Evolutionary conservation across 1,284 basidiomycete genomes (phyloP), one percentile per base, ranked within the genome.

Genomic region (Boletellus dicymbophilus): DNA sequence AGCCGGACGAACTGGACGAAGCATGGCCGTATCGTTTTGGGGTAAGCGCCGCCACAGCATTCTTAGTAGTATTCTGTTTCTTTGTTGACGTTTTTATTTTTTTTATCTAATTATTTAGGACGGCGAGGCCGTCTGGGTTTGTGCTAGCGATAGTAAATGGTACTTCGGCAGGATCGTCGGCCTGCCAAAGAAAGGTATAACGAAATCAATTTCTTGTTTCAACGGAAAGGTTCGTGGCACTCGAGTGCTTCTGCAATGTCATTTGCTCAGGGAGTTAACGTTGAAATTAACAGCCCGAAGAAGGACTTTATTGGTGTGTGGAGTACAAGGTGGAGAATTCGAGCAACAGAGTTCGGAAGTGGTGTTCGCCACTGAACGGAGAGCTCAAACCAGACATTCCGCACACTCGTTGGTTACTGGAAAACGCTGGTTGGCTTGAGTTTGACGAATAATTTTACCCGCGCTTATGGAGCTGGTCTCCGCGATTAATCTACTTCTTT

Each of bases 331-430:
- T 68, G 27, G 72, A n/a, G n/a, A n/a, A n/a, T n/a, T n/a, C 73
- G 15, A 28, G 21, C 28, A 54, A 16, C 25, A 46, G 23, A 46
- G 61, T 82, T 30, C 76, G 81, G 37, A 81, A 79, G 58, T 77
- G 77, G 56, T 78, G 81, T 55, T 75, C 82, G 5, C 83, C 84
- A 8, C 63, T 82, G 49, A 79, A 84, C 46, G 83, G 82, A 28
- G 81, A 84, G 52, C 76, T 85, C 53, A 85, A 85, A 60, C 82
- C 82, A 8, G 74, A 85, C 59, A 75, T 60, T 2, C 41, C 55
- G 22, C 67, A 72, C 50, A 70, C 71, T 3, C 70, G 69, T 46
- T 45, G 52, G 28, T 58, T 84, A 47, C 65, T 85, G 36, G 66
- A 68, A 48, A 68, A 73, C 3, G 73, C 72, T 34, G 53, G 62